Evolutionary conservation across 2,329 filamentous ascomycete genomes (phyloP), one percentile per base, ranked within the genome.

Genomic region (Ceratocystis colombiana): DNA sequence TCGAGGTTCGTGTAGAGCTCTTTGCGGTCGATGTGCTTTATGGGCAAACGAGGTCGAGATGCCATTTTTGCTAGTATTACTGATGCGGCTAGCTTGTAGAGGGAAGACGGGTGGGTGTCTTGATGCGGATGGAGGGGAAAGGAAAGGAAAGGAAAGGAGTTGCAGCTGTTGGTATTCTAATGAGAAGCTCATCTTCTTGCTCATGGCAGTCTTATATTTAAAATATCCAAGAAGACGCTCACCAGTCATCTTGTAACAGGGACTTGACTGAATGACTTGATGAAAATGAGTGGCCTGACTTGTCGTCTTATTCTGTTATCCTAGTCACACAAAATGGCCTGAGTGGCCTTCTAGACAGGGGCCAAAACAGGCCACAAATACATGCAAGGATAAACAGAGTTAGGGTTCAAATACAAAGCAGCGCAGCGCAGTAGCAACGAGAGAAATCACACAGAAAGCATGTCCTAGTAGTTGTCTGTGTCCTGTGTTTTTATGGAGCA

Each of bases 1-100:
- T 89, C 86, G 10, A 90, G 79, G 70, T 83, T 84, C 25, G 85
- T 89, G 74, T 90, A 90, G 3, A 91, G 78, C 53, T 87, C 84
- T 73, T 85, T 84, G 53, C 88, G 84, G 73, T 87, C 83, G 70
- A 91, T 80, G 71, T 89, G 87, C 73, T 85, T 78, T 71, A 77
- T 77, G 22, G 73, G 73, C 64, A 72, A 67, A 12, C 48, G 20
- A 15, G 48, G 53, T 69, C 72, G 68, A 53, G 69, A 71, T 61
- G 70, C 70, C 74, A 75, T 75, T 59, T 61, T 69, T 53, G 48
- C 22, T 30, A 25, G 28, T 37, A 7, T 6, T 53, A 5, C 17
- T 50, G 48, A 22, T 25, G 48, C 6, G 33, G 8, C 33, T 37
- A 37, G 33, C 33, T 37, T 37, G 33, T 10, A 10, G 33, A 37